phyloP scores from a whole-genome alignment of 352 stramenopile genomes.

The Lagenidium sp. region DNA sequence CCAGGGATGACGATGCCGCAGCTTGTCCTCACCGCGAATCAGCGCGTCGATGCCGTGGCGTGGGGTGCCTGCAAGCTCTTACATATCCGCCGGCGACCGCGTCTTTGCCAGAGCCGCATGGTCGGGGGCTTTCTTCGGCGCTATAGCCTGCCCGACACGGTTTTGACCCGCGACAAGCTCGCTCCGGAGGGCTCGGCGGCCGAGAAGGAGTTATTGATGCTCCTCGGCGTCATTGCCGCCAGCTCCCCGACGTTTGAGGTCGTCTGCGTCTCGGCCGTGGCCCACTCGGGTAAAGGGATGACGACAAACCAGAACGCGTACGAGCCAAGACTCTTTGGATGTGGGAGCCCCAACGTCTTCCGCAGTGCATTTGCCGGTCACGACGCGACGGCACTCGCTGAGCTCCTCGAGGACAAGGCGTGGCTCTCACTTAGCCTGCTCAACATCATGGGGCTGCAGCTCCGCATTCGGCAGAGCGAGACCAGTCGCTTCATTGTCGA shows the following conservation, averaged over 20 bases:
- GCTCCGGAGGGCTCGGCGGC: background rate
- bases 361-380: background rate
- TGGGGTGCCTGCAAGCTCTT: slow-evolving; percentile 10
- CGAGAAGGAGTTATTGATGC: slow-evolving; percentile 3
- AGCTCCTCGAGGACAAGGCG: background rate
- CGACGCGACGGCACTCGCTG: background rate
- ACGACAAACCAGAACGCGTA: too few species aligned
- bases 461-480: slow-evolving; percentile 1
- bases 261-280: slow-evolving; percentile 1
- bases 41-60: slow-evolving; percentile 8
- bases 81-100: slow-evolving; percentile 1
- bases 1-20: background rate
- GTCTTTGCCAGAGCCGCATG: slow-evolving; percentile 1
- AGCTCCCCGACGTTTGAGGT: background rate
- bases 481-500: background rate
- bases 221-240: slow-evolving; percentile 1
- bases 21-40: slow-evolving; percentile 2
- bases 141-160: slow-evolving; percentile 1
- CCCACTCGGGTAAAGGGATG: background rate
- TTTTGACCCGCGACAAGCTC: background rate
- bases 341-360: background rate
- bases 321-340: background rate
- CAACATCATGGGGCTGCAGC: slow-evolving; percentile 2
- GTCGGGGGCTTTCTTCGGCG: slow-evolving; percentile 4
- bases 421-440: background rate